phyloP scores from a whole-genome alignment of 257 asterid genomes.

The Solanum clarkiae region DNA sequence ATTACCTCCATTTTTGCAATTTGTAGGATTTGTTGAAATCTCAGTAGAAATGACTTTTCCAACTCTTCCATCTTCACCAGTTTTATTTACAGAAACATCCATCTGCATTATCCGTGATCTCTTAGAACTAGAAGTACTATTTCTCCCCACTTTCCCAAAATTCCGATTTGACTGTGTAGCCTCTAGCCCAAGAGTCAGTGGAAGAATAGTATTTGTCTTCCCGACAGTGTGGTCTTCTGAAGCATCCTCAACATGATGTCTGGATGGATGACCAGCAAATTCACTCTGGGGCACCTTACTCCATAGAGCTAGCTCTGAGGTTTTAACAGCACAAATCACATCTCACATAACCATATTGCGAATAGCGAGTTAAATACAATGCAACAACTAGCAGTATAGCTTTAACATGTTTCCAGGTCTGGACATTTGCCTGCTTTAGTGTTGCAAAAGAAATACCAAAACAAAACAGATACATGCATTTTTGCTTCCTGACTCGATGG shows the following conservation, averaged over 20 bases:
- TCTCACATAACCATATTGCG: conserved; percentile 19
- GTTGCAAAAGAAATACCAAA: neutral
- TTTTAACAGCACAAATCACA: conserved; percentile 19
- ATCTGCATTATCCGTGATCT: conserved; percentile 39
- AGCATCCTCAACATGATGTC: conserved; percentile 14
- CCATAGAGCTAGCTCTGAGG: conserved; percentile 31
- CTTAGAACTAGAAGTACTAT: conserved; percentile 35
- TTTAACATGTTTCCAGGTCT: neutral
- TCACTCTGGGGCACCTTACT: conserved; percentile 28
- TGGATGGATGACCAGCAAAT: conserved; percentile 22
- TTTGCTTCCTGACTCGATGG: neutral
- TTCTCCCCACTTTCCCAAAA: conserved; percentile 39
- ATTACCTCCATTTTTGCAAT: conserved; percentile 38
- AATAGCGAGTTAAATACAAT: neutral
- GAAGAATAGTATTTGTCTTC: conserved; percentile 12
- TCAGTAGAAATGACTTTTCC: conserved; percentile 30
- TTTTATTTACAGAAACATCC: conserved; percentile 31
- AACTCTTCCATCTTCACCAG: conserved; percentile 32
- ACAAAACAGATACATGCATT: neutral
- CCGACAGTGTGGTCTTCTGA: conserved; percentile 20
- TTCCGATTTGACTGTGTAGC: conserved; percentile 27
- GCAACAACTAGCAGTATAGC: neutral
- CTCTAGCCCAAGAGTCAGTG: conserved; percentile 20
- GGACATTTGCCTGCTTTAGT: neutral
- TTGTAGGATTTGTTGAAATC: conserved; percentile 30